These are phyloP conservation scores for Acanthamoeba quina DNA, from an alignment of 208 protist genomes.

Conservation along the genomic window DNA sequence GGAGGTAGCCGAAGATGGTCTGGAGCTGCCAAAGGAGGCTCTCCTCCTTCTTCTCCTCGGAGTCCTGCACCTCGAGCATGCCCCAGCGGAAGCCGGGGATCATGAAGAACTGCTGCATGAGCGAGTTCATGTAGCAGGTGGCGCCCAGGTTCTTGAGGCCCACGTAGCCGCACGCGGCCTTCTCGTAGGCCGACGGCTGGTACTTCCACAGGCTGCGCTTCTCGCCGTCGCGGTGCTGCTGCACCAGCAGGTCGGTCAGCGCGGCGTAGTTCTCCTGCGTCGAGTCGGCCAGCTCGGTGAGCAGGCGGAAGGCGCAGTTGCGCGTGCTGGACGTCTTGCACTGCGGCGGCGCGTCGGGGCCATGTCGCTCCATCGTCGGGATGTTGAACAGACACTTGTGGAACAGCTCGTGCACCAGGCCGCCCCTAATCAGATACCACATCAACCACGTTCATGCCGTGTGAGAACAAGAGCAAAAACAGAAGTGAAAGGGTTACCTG, in stretches of 20 bases:
- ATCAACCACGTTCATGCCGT: too few species aligned
- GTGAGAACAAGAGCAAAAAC: too few species aligned
- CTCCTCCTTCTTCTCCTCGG: not conserved
- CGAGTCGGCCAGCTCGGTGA: slow-evolving; percentile 80
- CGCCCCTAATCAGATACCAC: not conserved
- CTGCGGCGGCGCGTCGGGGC: slow-evolving; percentile 84
- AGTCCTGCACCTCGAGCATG: slow-evolving; percentile 61
- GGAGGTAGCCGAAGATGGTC: slow-evolving; percentile 82
- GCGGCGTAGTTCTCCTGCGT: not conserved
- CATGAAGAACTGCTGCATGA: slow-evolving; percentile 89
- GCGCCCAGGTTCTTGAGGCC: slow-evolving; percentile 89
- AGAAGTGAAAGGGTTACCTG: too few species aligned
- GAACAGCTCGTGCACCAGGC: slow-evolving; percentile 79
- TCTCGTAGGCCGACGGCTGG: not conserved
- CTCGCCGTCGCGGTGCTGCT: slow-evolving; percentile 23
- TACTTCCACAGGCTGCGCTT: slow-evolving; percentile 55
- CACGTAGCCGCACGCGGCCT: slow-evolving; percentile 83
- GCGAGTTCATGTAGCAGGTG: slow-evolving; percentile 92
- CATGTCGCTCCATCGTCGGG: slow-evolving; percentile 81
- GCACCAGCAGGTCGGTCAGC: slow-evolving; percentile 27
- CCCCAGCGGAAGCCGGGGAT: slow-evolving; percentile 77
- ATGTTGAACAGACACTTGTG: slow-evolving; percentile 87
- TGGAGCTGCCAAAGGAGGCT: slow-evolving; percentile 83
- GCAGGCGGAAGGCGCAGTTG: slow-evolving; percentile 81
- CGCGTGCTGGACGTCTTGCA: slow-evolving; percentile 87